phyloP scores from a whole-genome alignment of 495 filamentous ascomycete genomes.

The Penicillium steckii region DNA sequence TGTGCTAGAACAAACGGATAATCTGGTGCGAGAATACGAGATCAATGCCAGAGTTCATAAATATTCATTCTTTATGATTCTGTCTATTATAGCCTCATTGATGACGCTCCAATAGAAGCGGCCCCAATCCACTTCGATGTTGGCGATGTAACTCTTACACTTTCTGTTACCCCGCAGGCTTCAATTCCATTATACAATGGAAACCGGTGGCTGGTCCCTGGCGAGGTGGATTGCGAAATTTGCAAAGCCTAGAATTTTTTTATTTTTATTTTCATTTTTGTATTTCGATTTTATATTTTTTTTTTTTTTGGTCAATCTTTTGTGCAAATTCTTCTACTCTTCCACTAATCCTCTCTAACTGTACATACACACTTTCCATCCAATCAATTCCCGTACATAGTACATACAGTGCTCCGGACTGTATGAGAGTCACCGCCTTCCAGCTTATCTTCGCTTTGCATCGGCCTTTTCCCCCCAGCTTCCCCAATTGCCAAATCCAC shows the following conservation, averaged over 20 bases:
- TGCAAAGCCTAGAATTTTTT: neutral
- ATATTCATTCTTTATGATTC: neutral
- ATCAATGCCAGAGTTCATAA: neutral
- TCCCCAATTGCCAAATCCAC: conserved; percentile 19
- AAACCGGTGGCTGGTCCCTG: conserved; percentile 17
- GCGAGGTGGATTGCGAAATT: neutral
- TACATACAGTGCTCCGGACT: too few species aligned
- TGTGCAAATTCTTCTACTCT: neutral
- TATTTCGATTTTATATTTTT: too few species aligned
- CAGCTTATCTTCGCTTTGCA: conserved; percentile 48
- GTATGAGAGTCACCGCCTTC: conserved; percentile 46
- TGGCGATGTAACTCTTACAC: conserved; percentile 17
- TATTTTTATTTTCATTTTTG: too few species aligned
- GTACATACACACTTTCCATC: conserved; percentile 3
- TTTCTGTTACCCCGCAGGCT: conserved; percentile 16
- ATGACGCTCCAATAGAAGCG: neutral
- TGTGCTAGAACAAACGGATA: too few species aligned
- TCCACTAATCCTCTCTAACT: neutral
- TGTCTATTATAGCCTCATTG: neutral
- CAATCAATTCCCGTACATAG: conserved; percentile 26
- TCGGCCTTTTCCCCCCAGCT: conserved; percentile 39
- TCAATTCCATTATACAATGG: conserved; percentile 18
- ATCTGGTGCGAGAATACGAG: neutral
- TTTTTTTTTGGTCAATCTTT: neutral
- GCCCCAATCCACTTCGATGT: neutral